Evolutionary conservation across 768 basidiomycete genomes (phyloP).

Genomic region (Boletus huronensis): DNA sequence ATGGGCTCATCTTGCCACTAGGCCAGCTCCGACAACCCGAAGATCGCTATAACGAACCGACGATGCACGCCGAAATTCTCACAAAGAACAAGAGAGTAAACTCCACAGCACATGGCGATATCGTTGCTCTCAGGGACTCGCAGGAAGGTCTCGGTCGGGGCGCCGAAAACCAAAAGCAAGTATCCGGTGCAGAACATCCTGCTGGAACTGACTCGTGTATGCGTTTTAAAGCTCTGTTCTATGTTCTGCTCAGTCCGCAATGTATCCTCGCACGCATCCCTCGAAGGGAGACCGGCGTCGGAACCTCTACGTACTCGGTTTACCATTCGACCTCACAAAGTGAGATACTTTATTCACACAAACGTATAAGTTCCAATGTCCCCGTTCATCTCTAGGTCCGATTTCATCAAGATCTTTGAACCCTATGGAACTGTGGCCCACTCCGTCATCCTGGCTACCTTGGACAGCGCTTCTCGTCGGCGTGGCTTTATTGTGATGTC

Average conservation of each 20-base stretch:
- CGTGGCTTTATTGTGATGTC: slow-evolving; percentile 85
- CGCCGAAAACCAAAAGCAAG: slow-evolving; percentile 54
- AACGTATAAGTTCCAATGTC: not conserved
- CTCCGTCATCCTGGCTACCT: slow-evolving; percentile 78
- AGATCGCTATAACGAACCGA: slow-evolving; percentile 1
- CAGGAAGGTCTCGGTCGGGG: slow-evolving; percentile 43
- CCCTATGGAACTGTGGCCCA: slow-evolving; percentile 67
- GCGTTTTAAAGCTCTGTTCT: slow-evolving; percentile 37
- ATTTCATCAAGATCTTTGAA: slow-evolving; percentile 60
- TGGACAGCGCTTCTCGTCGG: slow-evolving; percentile 78
- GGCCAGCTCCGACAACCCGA: slow-evolving; percentile 12
- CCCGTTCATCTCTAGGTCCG: slow-evolving; percentile 32
- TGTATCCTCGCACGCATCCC: slow-evolving; percentile 12
- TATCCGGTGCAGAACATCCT: slow-evolving; percentile 3
- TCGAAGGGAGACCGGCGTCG: slow-evolving; percentile 48
- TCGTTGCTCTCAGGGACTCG: slow-evolving; percentile 7
- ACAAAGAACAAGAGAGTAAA: slow-evolving; percentile 14
- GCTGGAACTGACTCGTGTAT: slow-evolving; percentile 17
- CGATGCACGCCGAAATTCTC: not conserved
- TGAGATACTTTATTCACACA: slow-evolving; percentile 29
- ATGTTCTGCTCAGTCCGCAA: slow-evolving; percentile 10
- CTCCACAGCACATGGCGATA: no score
- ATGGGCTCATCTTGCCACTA: slow-evolving; percentile 5
- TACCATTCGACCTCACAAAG: slow-evolving; percentile 82
- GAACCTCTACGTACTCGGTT: slow-evolving; percentile 80